phyloP scores from a whole-genome alignment of 1,284 basidiomycete species.

The Schizophyllum amplum region DNA sequence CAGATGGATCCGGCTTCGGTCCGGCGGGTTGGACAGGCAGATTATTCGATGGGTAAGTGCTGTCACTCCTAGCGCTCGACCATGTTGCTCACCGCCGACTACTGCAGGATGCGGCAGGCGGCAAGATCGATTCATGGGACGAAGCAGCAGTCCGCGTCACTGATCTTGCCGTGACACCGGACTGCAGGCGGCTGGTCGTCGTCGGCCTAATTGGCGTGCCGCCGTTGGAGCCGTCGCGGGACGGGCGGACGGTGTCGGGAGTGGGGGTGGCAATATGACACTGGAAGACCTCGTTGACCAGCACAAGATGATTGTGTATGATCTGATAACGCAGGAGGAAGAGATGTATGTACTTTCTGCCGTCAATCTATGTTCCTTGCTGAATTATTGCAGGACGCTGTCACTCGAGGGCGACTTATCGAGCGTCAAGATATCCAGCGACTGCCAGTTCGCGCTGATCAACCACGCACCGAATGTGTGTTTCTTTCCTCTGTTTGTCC shows the following conservation, averaged over 20 bases:
- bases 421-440: conserved; percentile 80
- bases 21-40: conserved; percentile 82
- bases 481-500: conserved; percentile 8
- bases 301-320: conserved; percentile 69
- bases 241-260: conserved; percentile 26
- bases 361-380: too few species aligned
- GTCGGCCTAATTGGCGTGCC: conserved; percentile 58
- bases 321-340: conserved; percentile 54
- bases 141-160: conserved; percentile 79
- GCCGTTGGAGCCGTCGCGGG: conserved; percentile 30
- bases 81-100: neutral
- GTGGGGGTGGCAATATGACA: conserved; percentile 27
- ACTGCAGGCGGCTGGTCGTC: conserved; percentile 76
- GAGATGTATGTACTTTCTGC: conserved; percentile 66
- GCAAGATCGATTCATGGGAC: conserved; percentile 61
- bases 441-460: conserved; percentile 83
- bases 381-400: conserved; percentile 62
- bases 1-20: conserved; percentile 87
- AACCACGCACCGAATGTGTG: conserved; percentile 82
- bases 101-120: conserved; percentile 66
- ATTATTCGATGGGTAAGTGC: conserved; percentile 80
- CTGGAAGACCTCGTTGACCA: conserved; percentile 35
- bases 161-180: conserved; percentile 83
- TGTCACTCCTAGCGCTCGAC: conserved; percentile 5
- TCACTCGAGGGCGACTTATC: conserved; percentile 74